Base-by-base conservation (phyloP, 2,329 filamentous ascomycete species). In the Paraphaeosphaeria minitans region DNA sequence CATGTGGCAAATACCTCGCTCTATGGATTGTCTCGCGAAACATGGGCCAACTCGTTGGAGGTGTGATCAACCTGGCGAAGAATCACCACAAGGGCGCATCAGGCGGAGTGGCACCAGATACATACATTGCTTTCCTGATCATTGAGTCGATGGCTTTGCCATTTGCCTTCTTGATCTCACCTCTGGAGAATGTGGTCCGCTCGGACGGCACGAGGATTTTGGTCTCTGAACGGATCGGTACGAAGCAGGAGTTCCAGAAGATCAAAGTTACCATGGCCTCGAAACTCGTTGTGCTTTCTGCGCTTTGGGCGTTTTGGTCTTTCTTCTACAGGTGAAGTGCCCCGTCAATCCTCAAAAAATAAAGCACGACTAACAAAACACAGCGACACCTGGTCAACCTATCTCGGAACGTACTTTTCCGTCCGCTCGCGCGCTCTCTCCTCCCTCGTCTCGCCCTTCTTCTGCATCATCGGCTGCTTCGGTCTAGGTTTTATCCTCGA, bases 401-500 rank as follows among this genome's bases (percentile, higher is more conserved):
- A 81, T 57, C 71, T 81, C 13, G 78, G 68, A 33, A 78, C 75
- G 10, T 80, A 80, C 59, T 81, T 81, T 61, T 75, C 74, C 12
- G 79, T 81, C 27, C 79, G 80, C 21, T 72, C 79, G 31, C 76
- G 77, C 24, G 79, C 80, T 3, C 72, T 80, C 9, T 81, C 79
- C 0, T 80, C 79, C 3, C 73, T 82, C 10, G 66, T 82, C 27
- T 81, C 80, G 6, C 81, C 80, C 0, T 82, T 82, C 68, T 81
- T 82, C 65, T 82, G 81, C 75, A 81, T 82, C 27, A 68, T 82
- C 37, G 80, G 80, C 21, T 82, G 80, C 63, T 82, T 82, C 53
- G 81, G 79, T 43, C 77, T 82, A 4, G 80, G 80, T 1, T 82
- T 81, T 57, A 78, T 95, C 83, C 80, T 87, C 88, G 56, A 81